These are phyloP conservation scores for Cystobasidiaceae sp. DNA, from an alignment of 1,284 basidiomycete species.

Conservation along the genomic window DNA sequence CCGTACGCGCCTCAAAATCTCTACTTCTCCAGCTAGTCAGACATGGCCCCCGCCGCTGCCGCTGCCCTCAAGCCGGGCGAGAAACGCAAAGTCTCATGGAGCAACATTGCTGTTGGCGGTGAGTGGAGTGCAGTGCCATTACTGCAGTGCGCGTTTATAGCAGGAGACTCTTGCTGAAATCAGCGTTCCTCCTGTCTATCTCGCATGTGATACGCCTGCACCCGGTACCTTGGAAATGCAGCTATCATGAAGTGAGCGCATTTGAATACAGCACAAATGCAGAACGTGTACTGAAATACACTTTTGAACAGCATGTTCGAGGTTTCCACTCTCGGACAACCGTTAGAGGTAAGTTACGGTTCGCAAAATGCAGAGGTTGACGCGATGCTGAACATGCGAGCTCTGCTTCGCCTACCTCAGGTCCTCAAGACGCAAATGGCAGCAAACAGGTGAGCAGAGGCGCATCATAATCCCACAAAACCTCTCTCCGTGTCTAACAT, in stretches of 20 bases:
- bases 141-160: too few species aligned
- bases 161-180: too few species aligned
- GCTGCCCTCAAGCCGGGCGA: constrained; percentile 63
- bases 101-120: constrained; percentile 94
- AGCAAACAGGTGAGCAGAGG: constrained; percentile 72
- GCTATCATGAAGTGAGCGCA: constrained; percentile 23
- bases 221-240: neutral
- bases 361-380: too few species aligned
- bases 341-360: constrained; percentile 64
- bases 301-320: constrained; percentile 47
- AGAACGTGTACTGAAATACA: neutral
- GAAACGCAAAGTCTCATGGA: constrained; percentile 88
- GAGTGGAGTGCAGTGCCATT: too few species aligned
- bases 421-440: constrained; percentile 98
- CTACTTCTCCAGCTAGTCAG: constrained; percentile 15
- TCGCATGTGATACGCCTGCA: constrained; percentile 29
- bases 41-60: constrained; percentile 54
- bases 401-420: neutral
- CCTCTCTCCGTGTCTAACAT: constrained; percentile 82
- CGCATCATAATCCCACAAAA: neutral
- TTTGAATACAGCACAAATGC: neutral
- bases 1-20: too few species aligned
- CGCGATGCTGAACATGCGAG: neutral
- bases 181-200: too few species aligned
- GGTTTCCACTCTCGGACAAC: constrained; percentile 97